phyloP scores from a whole-genome alignment of 2,329 filamentous ascomycete genomes.

The Trichophyton rubrum region DNA sequence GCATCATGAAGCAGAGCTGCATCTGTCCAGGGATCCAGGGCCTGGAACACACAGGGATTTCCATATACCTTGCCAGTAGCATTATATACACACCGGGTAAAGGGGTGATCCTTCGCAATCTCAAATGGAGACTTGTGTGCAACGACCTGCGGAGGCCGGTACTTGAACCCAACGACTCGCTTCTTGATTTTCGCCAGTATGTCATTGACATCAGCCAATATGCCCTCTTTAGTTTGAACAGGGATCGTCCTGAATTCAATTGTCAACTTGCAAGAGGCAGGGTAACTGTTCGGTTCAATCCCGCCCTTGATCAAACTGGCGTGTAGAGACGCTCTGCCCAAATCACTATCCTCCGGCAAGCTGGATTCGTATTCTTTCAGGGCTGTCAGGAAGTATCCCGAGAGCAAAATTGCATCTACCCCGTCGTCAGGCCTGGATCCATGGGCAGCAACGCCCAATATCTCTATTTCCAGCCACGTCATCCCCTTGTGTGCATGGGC shows the following conservation, averaged over 20 bases:
- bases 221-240: slow-evolving; percentile 29
- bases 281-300: slow-evolving; percentile 42
- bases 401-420: slow-evolving; percentile 39
- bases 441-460: slow-evolving; percentile 26
- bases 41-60: slow-evolving; percentile 17
- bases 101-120: slow-evolving; percentile 31
- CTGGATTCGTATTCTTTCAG: slow-evolving; percentile 33
- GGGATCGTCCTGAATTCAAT: slow-evolving; percentile 40
- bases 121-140: slow-evolving; percentile 35
- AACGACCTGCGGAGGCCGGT: slow-evolving; percentile 26
- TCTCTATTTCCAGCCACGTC: slow-evolving; percentile 24
- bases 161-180: slow-evolving; percentile 30
- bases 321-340: slow-evolving; percentile 36
- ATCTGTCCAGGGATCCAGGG: slow-evolving; percentile 39
- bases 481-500: slow-evolving; percentile 41
- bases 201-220: slow-evolving; percentile 27
- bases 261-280: slow-evolving; percentile 36
- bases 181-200: slow-evolving; percentile 26
- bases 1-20: slow-evolving; percentile 36
- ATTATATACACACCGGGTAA: slow-evolving; percentile 25
- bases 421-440: slow-evolving; percentile 32
- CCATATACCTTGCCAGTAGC: slow-evolving; percentile 21
- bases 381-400: slow-evolving; percentile 37
- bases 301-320: slow-evolving; percentile 40
- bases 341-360: slow-evolving; percentile 24